Conservation (phyloP, 1,139 yeast species). For the Saccharomyces uvarum region DNA sequence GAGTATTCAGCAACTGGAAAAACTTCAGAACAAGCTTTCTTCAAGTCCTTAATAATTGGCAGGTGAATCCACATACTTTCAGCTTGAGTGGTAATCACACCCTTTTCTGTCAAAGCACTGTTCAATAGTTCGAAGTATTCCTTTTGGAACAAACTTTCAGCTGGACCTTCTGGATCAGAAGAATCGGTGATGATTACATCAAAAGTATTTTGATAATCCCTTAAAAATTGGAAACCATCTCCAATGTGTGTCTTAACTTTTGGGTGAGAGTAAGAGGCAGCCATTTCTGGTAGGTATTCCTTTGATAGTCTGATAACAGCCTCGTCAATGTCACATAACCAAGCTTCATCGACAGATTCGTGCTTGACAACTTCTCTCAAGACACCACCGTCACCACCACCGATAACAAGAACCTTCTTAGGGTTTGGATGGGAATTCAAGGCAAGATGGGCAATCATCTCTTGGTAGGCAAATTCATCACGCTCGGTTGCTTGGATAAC, state of each 20-base stretch:
- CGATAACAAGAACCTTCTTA: constrained; percentile 79
- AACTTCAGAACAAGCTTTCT: constrained; percentile 64
- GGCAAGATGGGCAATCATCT: constrained; percentile 88
- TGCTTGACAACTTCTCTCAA: constrained; percentile 88
- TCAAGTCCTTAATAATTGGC: constrained; percentile 67
- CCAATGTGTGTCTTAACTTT: constrained; percentile 78
- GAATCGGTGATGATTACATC: constrained; percentile 93
- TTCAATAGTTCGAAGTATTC: constrained; percentile 74
- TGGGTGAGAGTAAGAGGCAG: constrained; percentile 70
- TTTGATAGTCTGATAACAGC: constrained; percentile 77
- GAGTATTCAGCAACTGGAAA: constrained; percentile 88
- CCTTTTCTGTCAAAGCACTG: constrained; percentile 75
- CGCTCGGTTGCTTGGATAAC: constrained; percentile 90
- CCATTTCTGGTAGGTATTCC: constrained; percentile 77
- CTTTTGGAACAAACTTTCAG: constrained; percentile 78
- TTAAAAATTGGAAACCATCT: constrained; percentile 87
- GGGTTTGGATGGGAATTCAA: constrained; percentile 87
- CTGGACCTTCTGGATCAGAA: constrained; percentile 96
- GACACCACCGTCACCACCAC: constrained; percentile 97
- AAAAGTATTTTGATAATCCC: constrained; percentile 59
- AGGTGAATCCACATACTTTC: constrained; percentile 87
- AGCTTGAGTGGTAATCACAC: constrained; percentile 86
- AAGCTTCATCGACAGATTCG: constrained; percentile 71
- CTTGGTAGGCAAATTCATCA: constrained; percentile 92
- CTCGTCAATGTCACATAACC: constrained; percentile 88